Base-by-base conservation (phyloP, 495 filamentous ascomycete species). In the Cercophora samala region DNA sequence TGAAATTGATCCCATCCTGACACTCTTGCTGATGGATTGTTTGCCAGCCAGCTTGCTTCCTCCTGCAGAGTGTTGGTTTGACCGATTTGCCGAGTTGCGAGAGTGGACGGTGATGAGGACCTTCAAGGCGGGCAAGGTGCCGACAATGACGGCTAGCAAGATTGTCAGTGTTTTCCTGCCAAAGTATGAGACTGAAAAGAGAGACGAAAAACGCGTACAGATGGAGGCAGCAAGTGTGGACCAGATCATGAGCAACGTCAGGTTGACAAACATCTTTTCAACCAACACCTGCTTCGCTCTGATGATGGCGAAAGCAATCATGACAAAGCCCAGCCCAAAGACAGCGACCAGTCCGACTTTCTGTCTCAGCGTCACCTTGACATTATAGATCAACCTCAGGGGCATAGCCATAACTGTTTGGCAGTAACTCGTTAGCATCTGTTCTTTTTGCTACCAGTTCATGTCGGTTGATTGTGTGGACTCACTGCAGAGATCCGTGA, bases 101-200 rank as follows among this genome's bases (percentile, higher is more conserved):
- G 65, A 65, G 46, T 81, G 83, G 21, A 83, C 89, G 2, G 85
- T 81, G 54, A 83, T 81, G 55, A 89, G 82, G 58, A 76, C 72
- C 66, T 81, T 81, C 67, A 84, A 81, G 1, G 80, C 81, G 3
- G 82, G 80, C 0, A 83, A 77, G 59, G 81, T 82, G 18, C 81
- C 81, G 22, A 85, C 77, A 9, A 83, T 74, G 19, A 84, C 75
- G 51, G 82, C 82, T 84, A 59, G 15, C 53, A 22, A 18, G 21
- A 19, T 13, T 26, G 37, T 46, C 13, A 52, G 8, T 51, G 65
- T 56, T 63, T 18, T 46, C 21, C n/a, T 23, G 18, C 3, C 17
- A 23, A 9, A 22, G 26, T 8, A 29, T 29, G 26, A n/a, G n/a
- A 29, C 26, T 1, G 29, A 51, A 22, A 53, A 1, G 2, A 5